phyloP scores from a whole-genome alignment of 371 early-diverging fungal species.

The Mucor irregularis region DNA sequence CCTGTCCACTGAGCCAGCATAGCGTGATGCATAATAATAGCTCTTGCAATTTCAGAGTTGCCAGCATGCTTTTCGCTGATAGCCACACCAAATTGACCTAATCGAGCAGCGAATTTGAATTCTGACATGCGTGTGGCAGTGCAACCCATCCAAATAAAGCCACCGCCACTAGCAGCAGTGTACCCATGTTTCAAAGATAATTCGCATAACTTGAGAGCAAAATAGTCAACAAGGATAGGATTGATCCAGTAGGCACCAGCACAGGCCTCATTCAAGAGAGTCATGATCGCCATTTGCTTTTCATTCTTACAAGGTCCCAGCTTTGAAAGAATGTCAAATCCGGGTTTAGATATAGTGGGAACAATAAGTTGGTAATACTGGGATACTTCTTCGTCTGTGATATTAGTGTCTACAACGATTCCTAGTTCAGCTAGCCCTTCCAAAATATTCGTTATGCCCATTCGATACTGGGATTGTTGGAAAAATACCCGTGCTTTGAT shows the following conservation, averaged over 20 bases:
- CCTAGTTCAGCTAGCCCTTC: slow-evolving; percentile 33
- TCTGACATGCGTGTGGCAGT: slow-evolving; percentile 35
- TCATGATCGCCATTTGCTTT: slow-evolving; percentile 32
- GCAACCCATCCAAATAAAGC: slow-evolving; percentile 41
- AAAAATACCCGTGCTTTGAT: slow-evolving; percentile 38
- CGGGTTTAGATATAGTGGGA: slow-evolving; percentile 13
- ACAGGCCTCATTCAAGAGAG: slow-evolving; percentile 39
- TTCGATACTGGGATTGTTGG: slow-evolving; percentile 33
- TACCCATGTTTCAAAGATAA: slow-evolving; percentile 38
- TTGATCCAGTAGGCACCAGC: slow-evolving; percentile 45
- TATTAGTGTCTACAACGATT: slow-evolving; percentile 13
- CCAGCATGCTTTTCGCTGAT: slow-evolving; percentile 40
- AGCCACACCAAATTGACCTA: slow-evolving; percentile 39
- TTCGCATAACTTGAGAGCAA: slow-evolving; percentile 37
- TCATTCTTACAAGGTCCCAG: slow-evolving; percentile 24
- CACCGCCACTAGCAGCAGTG: slow-evolving; percentile 39
- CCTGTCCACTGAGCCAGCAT: slow-evolving; percentile 44
- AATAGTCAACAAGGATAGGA: slow-evolving; percentile 33
- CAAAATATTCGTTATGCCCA: slow-evolving; percentile 34
- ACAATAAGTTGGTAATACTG: slow-evolving; percentile 21
- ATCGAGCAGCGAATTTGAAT: slow-evolving; percentile 30
- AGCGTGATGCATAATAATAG: slow-evolving; percentile 34
- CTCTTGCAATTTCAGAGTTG: slow-evolving; percentile 42
- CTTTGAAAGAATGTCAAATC: slow-evolving; percentile 22
- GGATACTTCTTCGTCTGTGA: slow-evolving; percentile 14